phyloP scores from a whole-genome alignment of 108 stramenopile genomes.

The Asterionellopsis glacialis region DNA sequence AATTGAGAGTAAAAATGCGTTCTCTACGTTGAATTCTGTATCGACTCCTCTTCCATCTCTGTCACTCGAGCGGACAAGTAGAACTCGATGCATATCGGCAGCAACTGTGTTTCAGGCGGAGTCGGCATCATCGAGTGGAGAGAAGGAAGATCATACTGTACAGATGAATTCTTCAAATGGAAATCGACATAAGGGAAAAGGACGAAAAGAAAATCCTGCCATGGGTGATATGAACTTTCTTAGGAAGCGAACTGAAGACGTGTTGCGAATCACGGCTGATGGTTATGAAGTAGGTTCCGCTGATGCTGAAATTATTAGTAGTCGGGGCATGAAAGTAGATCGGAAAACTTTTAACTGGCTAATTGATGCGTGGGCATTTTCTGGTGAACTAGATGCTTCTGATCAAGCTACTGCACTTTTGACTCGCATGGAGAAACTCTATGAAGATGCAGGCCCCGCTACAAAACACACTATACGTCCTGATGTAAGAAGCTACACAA shows the following conservation, averaged over 20 bases:
- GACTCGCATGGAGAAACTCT: slow-evolving; percentile 56
- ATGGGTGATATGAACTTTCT: slow-evolving; percentile 50
- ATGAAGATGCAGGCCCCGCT: neutral
- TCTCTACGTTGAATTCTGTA: too few relatives aligned
- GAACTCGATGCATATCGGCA: too few relatives aligned
- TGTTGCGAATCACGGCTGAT: slow-evolving; percentile 21
- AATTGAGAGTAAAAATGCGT: too few relatives aligned
- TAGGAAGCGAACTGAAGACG: slow-evolving; percentile 47
- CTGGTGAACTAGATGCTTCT: slow-evolving; percentile 45
- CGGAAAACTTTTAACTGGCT: slow-evolving; percentile 62
- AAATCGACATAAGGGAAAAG: slow-evolving; percentile 1
- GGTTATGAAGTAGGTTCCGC: slow-evolving; percentile 2
- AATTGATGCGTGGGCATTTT: slow-evolving; percentile 70
- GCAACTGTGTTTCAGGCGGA: too few relatives aligned
- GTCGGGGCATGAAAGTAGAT: slow-evolving; percentile 42
- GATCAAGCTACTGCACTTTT: slow-evolving; percentile 46
- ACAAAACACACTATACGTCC: slow-evolving; percentile 22
- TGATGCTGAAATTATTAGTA: slow-evolving; percentile 2
- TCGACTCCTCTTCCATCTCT: too few relatives aligned
- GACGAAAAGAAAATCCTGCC: slow-evolving; percentile 34
- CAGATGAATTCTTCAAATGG: too few relatives aligned
- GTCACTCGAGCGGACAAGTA: too few relatives aligned
- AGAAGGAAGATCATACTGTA: too few relatives aligned
- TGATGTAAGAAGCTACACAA: slow-evolving; percentile 64
- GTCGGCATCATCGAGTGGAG: too few relatives aligned